phyloP scores from a whole-genome alignment of 2,329 filamentous ascomycete species.

The Colletotrichum gloeosporioides region DNA sequence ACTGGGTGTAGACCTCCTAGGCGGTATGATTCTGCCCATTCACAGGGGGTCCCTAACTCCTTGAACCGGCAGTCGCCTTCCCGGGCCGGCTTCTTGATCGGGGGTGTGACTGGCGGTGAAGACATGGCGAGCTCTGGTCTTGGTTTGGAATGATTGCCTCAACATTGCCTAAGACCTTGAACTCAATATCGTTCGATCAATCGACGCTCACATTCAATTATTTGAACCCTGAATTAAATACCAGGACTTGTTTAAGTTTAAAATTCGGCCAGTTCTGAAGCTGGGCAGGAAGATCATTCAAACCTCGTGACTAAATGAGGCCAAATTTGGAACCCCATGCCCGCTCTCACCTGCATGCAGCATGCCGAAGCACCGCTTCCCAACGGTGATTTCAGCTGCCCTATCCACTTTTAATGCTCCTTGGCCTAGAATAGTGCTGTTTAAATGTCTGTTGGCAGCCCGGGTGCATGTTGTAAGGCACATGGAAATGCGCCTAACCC shows the following conservation, averaged over 20 bases:
- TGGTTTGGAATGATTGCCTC: fast-evolving
- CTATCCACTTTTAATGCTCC: not conserved
- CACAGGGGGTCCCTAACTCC: not conserved
- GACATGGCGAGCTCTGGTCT: not conserved
- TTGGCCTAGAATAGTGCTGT: not conserved
- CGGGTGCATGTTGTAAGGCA: fast-evolving
- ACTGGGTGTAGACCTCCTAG: conserved; percentile 28
- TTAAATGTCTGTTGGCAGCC: fast-evolving
- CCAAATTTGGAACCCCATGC: not conserved
- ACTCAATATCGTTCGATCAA: fast-evolving
- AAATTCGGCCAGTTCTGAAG: not conserved
- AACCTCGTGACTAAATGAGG: not conserved
- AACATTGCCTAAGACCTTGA: fast-evolving
- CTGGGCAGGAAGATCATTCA: fast-evolving
- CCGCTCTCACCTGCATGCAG: not conserved
- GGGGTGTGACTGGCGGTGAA: not conserved
- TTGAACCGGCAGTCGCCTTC: not conserved
- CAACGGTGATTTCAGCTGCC: not conserved
- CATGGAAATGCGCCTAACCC: not conserved
- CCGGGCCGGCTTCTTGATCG: not conserved
- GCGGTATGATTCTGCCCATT: conserved; percentile 22
- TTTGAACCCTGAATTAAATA: fast-evolving
- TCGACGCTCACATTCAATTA: not conserved
- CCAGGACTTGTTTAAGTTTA: fast-evolving
- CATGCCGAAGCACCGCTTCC: not conserved